A percentile compares a stretch with the other conserved stretches of the same genome.
Evolutionary conservation across 2,329 filamentous ascomycete genomes (phyloP).

Genomic region (Thyridium curvatum): DNA sequence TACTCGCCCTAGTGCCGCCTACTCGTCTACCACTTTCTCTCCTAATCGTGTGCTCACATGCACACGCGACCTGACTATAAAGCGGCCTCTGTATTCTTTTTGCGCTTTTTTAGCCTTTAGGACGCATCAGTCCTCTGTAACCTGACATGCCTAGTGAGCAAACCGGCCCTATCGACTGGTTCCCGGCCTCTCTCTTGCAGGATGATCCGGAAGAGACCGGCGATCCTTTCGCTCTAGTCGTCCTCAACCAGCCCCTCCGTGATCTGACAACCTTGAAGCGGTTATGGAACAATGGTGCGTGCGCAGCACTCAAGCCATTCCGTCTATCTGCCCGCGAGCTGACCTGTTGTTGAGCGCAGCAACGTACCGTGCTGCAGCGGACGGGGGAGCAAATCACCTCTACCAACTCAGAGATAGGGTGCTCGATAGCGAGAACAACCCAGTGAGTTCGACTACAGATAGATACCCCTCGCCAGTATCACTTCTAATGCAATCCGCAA

Average conservation of each 20-base stretch:
- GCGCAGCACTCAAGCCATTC: too few species aligned
- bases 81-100: too few species aligned
- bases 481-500: slow-evolving; percentile 12
- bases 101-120: too few species aligned
- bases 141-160: background rate
- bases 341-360: too few species aligned
- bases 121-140: too few species aligned
- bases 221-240: slow-evolving; percentile 33
- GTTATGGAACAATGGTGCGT: slow-evolving; percentile 43
- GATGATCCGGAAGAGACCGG: background rate
- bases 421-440: too few species aligned
- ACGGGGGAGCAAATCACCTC: slow-evolving; percentile 84
- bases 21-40: too few species aligned
- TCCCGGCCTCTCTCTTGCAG: slow-evolving; percentile 13
- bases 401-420: slow-evolving; percentile 24
- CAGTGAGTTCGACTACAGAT: background rate
- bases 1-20: too few species aligned
- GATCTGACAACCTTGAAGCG: slow-evolving; percentile 38
- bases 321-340: too few species aligned
- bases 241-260: slow-evolving; percentile 45
- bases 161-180: slow-evolving; percentile 10
- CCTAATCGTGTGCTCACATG: too few species aligned
- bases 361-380: slow-evolving; percentile 63
- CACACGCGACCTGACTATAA: too few species aligned
- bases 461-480: background rate